phyloP scores from a whole-genome alignment of 345 rosid species.

The Aegle marmelos region DNA sequence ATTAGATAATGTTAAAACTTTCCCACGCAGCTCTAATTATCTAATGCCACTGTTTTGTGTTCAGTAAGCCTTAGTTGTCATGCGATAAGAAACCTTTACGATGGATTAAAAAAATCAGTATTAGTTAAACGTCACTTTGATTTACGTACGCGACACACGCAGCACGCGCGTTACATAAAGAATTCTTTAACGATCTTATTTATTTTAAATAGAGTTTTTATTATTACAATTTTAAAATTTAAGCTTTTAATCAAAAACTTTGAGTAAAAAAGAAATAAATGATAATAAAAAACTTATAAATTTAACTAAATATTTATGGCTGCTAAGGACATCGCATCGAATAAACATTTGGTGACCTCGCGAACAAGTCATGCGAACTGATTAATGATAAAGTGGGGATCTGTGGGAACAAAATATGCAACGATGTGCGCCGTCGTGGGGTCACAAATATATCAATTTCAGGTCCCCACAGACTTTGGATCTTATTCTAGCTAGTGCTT shows the following conservation, averaged over 20 bases:
- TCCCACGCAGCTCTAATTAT: not conserved
- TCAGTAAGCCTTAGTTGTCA: not conserved
- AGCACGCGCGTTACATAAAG: not conserved
- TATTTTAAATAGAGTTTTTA: no score
- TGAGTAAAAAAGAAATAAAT: no score
- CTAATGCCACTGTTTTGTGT: not conserved
- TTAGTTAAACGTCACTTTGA: not conserved
- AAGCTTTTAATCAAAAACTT: no score
- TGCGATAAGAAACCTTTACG: not conserved
- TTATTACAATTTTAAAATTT: no score
- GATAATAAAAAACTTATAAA: no score
- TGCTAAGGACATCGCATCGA: fast-evolving
- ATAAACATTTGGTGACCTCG: no score
- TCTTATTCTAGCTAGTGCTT: not conserved
- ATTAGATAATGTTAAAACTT: not conserved
- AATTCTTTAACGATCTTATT: no score
- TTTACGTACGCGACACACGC: not conserved
- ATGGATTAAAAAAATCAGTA: not conserved
- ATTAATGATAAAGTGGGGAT: not conserved
- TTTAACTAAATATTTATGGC: no score
- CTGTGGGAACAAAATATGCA: not conserved
- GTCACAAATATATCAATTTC: not conserved
- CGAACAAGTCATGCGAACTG: not conserved
- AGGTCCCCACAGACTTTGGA: conserved; percentile 16
- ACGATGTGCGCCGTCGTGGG: not conserved